Evolutionary conservation across 805 yeast species (phyloP).

Genomic region (Aciculoconidium aculeatum): DNA sequence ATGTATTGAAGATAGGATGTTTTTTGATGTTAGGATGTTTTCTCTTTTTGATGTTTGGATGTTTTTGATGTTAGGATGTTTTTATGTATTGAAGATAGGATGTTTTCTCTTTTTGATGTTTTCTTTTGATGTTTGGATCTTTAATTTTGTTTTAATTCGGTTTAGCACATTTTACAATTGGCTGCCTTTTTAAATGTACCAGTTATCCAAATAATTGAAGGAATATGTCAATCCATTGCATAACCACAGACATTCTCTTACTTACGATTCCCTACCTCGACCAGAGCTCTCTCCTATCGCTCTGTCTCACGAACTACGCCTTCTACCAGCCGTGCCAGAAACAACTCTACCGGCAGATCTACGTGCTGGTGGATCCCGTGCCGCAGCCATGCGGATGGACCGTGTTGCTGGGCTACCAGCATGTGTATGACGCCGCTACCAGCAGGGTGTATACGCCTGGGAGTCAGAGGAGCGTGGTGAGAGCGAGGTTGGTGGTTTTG

Average conservation of each 20-base stretch:
- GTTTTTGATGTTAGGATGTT: no score
- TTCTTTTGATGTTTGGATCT: no score
- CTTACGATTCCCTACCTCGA: constrained; percentile 21
- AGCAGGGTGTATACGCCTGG: constrained; percentile 9
- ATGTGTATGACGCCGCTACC: constrained; percentile 2
- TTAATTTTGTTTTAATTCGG: no score
- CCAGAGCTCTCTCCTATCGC: constrained; percentile 25
- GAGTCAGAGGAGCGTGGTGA: constrained; percentile 20
- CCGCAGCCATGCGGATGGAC: constrained; percentile 4
- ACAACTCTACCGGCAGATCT: constrained; percentile 22
- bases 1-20: no score
- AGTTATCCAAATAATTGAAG: constrained; percentile 5
- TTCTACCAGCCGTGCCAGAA: constrained; percentile 29
- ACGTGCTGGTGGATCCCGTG: constrained; percentile 16
- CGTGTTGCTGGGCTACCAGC: constrained; percentile 6
- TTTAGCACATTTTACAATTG: no score
- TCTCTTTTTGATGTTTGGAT: no score
- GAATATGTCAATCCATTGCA: no score
- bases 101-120: no score
- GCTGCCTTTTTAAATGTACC: no score
- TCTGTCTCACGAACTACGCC: constrained; percentile 29
- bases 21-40: no score
- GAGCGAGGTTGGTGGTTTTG: constrained; percentile 26
- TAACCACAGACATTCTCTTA: no score
- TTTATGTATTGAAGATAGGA: no score